These are phyloP conservation scores for Quercus ilex DNA, from an alignment of 306 rosid genomes.

Conservation along the genomic window DNA sequence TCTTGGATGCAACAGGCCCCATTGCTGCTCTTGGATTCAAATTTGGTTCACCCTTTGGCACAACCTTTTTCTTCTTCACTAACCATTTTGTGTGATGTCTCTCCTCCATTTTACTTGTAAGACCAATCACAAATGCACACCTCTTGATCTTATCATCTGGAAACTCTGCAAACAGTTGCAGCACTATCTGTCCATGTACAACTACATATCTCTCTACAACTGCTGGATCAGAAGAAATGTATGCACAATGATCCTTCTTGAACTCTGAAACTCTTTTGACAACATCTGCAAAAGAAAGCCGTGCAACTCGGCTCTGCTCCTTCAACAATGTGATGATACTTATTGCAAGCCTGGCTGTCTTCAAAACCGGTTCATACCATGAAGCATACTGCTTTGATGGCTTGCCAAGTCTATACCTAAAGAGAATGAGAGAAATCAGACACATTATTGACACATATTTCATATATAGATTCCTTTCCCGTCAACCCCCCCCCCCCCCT, in stretches of 20 bases:
- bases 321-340: slow-evolving; percentile 72
- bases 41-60: slow-evolving; percentile 52
- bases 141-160: slow-evolving; percentile 68
- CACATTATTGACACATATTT: slow-evolving; percentile 4
- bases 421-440: slow-evolving; percentile 12
- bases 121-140: slow-evolving; percentile 78
- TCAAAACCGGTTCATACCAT: slow-evolving; percentile 82
- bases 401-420: slow-evolving; percentile 91
- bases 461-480: not conserved
- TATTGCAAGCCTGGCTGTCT: slow-evolving; percentile 76
- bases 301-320: slow-evolving; percentile 82
- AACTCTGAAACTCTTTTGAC: slow-evolving; percentile 61
- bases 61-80: slow-evolving; percentile 55
- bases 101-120: slow-evolving; percentile 74
- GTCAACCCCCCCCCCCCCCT: too few species aligned
- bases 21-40: slow-evolving; percentile 86
- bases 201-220: slow-evolving; percentile 77
- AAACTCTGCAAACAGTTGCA: slow-evolving; percentile 81
- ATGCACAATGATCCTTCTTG: slow-evolving; percentile 40
- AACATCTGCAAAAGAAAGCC: slow-evolving; percentile 75
- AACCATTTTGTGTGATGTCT: slow-evolving; percentile 95
- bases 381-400: slow-evolving; percentile 90
- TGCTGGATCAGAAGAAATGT: slow-evolving; percentile 65
- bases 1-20: slow-evolving; percentile 60
- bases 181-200: slow-evolving; percentile 90